Evolutionary conservation across 495 filamentous ascomycete species (phyloP), one percentile per base, ranked within the genome.

Genomic region (Ramalina peruviana): DNA sequence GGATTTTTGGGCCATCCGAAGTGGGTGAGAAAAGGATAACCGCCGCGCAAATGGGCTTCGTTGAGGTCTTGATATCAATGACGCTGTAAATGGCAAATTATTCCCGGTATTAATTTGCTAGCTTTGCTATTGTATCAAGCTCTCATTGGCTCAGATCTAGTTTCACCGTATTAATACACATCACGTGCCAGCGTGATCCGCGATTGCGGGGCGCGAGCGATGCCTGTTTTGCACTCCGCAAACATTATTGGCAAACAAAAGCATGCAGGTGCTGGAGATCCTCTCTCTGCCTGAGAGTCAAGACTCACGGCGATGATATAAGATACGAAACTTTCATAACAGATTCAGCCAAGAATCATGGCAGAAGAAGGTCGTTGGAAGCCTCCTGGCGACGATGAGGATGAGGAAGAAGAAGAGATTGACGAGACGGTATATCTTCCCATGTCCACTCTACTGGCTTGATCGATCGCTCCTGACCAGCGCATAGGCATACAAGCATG

Each of bases 401-500:
- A 70, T 16, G 81, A 85, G 46, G 81, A 84, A 19, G 82, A 86
- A 13, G 81, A 84, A 50, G 85, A 87, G 59, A 59, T 83, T 20
- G 85, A 86, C 62, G 81, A 92, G 54, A 68, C 72, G 13, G 85
- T 87, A 68, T 60, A 71, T 60, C 20, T 26, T 36, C 23, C n/a
- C 10, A 46, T 46, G 19, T 33, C 17, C 23, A 26, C 38, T 46
- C 17, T 0, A 37, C 19, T 42, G 51, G 4, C 44, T 52, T 20
- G n/a, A n/a, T n/a, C n/a, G 52, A 46, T 41, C 23, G 20, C 27
- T 33, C 30, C 2, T 38, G 17, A 5, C 25, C 30, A 25, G 49
- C 25, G n/a, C 27, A n/a, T 25, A 94, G 89, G 81, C 82, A 63
- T 97, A 90, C 65, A 88, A 85, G 71, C 74, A 83, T 3, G 80